These are phyloP conservation scores for Heterobasidion parviporum DNA, from an alignment of 1,284 basidiomycete genomes.

Conservation along the genomic window DNA sequence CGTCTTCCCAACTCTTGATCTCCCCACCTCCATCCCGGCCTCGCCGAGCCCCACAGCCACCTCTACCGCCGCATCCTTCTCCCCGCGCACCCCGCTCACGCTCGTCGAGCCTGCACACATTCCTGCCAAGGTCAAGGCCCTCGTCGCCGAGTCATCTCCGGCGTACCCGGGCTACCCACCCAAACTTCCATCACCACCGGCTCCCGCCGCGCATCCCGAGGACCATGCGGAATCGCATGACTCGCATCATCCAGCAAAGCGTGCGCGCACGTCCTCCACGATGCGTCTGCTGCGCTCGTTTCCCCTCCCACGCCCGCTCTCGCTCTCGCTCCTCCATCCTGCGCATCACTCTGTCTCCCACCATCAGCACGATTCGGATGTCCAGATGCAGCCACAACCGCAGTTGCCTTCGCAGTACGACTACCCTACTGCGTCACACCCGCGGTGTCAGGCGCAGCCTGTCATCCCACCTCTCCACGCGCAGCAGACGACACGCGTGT, in stretches of 20 bases:
- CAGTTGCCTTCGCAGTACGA: background rate
- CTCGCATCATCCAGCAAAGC: background rate
- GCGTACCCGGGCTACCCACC: background rate
- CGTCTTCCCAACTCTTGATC: slow-evolving; percentile 15
- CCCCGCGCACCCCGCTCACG: slow-evolving; percentile 9
- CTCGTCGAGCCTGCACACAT: background rate
- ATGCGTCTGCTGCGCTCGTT: slow-evolving; percentile 11
- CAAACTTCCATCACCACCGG: background rate
- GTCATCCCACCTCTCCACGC: slow-evolving; percentile 8
- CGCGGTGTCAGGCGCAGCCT: slow-evolving; percentile 5
- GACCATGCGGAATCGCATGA: slow-evolving; percentile 1
- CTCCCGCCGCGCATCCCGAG: background rate
- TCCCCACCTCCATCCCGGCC: slow-evolving; percentile 15
- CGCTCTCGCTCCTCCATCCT: background rate
- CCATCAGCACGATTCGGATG: slow-evolving; percentile 1
- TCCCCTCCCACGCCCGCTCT: slow-evolving; percentile 7
- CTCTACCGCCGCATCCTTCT: slow-evolving; percentile 9
- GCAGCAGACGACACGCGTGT: slow-evolving; percentile 7
- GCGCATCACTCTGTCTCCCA: background rate
- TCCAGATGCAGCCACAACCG: background rate
- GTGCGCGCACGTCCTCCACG: slow-evolving; percentile 5
- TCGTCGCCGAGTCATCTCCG: background rate
- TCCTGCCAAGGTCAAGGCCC: slow-evolving; percentile 1
- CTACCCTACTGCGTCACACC: slow-evolving; percentile 1
- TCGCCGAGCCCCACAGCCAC: slow-evolving; percentile 4